Conservation (phyloP, 768 basidiomycete genomes). For the Lactifluus rugatus region DNA sequence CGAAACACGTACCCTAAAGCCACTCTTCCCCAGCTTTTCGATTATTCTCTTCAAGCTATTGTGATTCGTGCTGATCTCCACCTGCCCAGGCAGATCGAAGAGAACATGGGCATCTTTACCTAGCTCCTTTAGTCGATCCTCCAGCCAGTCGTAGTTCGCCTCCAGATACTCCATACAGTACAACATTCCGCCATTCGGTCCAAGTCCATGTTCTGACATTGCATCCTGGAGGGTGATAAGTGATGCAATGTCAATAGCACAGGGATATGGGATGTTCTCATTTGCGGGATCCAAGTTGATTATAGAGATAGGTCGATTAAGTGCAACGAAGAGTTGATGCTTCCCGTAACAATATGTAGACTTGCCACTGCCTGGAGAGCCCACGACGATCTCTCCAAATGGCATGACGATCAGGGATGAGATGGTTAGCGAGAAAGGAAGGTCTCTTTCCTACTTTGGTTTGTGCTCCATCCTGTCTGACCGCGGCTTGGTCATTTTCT, state of each 20-base stretch:
- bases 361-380: slow-evolving; percentile 80
- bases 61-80: slow-evolving; percentile 95
- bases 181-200: slow-evolving; percentile 93
- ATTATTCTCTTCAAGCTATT: slow-evolving; percentile 71
- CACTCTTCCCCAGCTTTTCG: slow-evolving; percentile 55
- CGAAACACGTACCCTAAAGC: slow-evolving; percentile 65
- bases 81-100: slow-evolving; percentile 96
- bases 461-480: background rate
- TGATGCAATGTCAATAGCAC: slow-evolving; percentile 72
- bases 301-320: slow-evolving; percentile 76
- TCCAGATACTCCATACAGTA: slow-evolving; percentile 75
- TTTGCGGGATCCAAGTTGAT: slow-evolving; percentile 97
- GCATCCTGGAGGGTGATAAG: slow-evolving; percentile 82
- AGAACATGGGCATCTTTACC: slow-evolving; percentile 76
- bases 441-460: slow-evolving; percentile 7
- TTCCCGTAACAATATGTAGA: slow-evolving; percentile 85
- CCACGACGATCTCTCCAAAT: slow-evolving; percentile 81
- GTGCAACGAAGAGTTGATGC: slow-evolving; percentile 79
- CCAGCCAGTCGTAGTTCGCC: slow-evolving; percentile 85
- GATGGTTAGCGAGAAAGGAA: slow-evolving; percentile 8
- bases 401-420: no score
- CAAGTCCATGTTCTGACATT: slow-evolving; percentile 76
- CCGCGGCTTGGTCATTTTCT: no score
- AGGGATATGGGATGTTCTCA: slow-evolving; percentile 74
- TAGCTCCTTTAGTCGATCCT: slow-evolving; percentile 52